phyloP scores from a whole-genome alignment of 139 green algal species.

The Chlamydomonas sp. region DNA sequence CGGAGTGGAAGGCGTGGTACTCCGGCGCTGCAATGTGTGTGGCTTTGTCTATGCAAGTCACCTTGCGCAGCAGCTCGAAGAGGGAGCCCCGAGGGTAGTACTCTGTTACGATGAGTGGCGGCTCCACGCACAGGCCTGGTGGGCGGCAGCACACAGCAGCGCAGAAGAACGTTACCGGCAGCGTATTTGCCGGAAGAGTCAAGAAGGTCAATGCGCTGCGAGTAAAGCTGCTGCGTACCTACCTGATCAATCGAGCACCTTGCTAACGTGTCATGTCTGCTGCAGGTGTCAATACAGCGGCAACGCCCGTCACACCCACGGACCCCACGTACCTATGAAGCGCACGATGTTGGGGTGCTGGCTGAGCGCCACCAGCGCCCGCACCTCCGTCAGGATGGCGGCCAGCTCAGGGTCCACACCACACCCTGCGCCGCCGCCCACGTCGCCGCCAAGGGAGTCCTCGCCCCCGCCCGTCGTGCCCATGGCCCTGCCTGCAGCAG shows the following conservation, averaged over 20 bases:
- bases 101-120: constrained; percentile 64
- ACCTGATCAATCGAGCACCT: no score
- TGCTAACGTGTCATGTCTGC: no score
- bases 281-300: no score
- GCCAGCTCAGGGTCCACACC: constrained; percentile 16
- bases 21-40: neutral
- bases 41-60: neutral
- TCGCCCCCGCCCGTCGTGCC: neutral
- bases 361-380: constrained; percentile 30
- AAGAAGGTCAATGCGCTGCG: no score
- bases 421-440: neutral
- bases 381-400: constrained; percentile 50
- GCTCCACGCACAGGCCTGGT: constrained; percentile 57
- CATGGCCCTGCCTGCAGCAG: neutral
- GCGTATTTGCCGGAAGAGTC: neutral
- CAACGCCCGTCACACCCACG: no score
- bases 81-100: constrained; percentile 63
- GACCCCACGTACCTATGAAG: constrained; percentile 41
- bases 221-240: no score
- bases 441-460: neutral
- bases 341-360: constrained; percentile 63
- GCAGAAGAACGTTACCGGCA: no score
- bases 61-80: constrained; percentile 14
- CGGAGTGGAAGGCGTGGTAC: neutral
- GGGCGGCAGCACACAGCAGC: no score